Conservation (phyloP, 441 rosid species). For the Lepidium campestre region DNA sequence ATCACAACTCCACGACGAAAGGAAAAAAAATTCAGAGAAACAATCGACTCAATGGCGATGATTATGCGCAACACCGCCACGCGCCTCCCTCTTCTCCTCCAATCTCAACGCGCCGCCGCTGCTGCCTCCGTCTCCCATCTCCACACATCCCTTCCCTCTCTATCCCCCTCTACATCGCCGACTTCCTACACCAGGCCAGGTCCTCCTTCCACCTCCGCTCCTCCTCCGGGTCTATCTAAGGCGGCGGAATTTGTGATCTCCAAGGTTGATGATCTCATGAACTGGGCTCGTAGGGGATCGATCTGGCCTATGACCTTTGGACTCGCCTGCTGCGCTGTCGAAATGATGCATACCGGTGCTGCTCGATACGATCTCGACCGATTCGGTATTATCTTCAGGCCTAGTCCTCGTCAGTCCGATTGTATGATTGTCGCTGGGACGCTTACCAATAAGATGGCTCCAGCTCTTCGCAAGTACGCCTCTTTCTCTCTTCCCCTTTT, state of each 20-base stretch:
- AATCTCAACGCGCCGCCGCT: constrained; percentile 37
- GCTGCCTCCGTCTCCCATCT: constrained; percentile 34
- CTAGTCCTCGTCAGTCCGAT: constrained; percentile 98
- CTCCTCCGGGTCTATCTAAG: constrained; percentile 67
- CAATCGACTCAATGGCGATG: constrained; percentile 49
- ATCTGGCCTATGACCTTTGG: constrained; percentile 99
- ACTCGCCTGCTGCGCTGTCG: constrained; percentile 97
- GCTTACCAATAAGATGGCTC: constrained; percentile 98
- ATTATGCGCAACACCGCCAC: constrained; percentile 57
- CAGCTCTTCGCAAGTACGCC: constrained; percentile 90
- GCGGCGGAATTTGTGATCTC: constrained; percentile 90
- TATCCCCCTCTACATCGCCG: constrained; percentile 48
- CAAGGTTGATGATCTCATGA: constrained; percentile 88
- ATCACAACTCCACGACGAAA: constrained; percentile 20
- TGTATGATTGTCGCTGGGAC: constrained; percentile 99
- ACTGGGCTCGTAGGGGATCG: constrained; percentile 91
- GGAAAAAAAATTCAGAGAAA: not conserved
- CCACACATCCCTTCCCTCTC: constrained; percentile 53
- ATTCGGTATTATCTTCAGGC: constrained; percentile 91
- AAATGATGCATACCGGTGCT: constrained; percentile 99
- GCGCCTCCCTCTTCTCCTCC: constrained; percentile 62
- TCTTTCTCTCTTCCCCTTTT: not conserved
- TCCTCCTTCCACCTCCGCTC: constrained; percentile 43
- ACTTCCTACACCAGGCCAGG: constrained; percentile 52
- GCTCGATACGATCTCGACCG: constrained; percentile 95